phyloP scores from a whole-genome alignment of 495 filamentous ascomycete species.

The Penicillium paradoxum region DNA sequence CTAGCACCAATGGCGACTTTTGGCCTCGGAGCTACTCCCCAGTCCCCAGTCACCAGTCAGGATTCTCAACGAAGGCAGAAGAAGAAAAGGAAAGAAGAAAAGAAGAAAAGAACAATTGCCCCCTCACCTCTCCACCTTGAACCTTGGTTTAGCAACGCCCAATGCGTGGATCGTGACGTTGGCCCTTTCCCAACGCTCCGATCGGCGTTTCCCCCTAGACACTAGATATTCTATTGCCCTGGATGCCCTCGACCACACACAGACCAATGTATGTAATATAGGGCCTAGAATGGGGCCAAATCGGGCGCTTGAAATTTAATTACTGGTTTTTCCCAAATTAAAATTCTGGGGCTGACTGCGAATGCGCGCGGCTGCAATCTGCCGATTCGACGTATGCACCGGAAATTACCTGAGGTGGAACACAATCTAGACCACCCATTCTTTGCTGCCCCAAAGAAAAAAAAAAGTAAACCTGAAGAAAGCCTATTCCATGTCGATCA shows the following conservation, averaged over 20 bases:
- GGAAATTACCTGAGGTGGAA: not conserved
- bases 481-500: no score
- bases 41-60: no score
- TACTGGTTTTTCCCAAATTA: no score
- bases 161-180: not conserved
- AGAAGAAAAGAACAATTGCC: not conserved
- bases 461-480: not conserved
- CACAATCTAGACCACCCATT: no score
- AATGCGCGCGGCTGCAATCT: conserved; percentile 9
- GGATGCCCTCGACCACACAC: no score
- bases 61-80: no score
- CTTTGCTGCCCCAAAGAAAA: no score
- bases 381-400: not conserved
- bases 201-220: not conserved
- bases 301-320: not conserved
- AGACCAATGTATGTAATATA: not conserved
- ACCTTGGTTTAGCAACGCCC: not conserved
- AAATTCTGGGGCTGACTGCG: not conserved
- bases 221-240: no score
- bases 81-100: no score
- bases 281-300: not conserved
- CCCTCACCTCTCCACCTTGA: not conserved
- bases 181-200: not conserved
- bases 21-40: no score
- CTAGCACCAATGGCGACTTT: not conserved